Percentiles rank a stretch among this genome's conserved stretches.
Conservation (phyloP, 1,284 basidiomycete species). For the Salmacisia buchloeana region DNA sequence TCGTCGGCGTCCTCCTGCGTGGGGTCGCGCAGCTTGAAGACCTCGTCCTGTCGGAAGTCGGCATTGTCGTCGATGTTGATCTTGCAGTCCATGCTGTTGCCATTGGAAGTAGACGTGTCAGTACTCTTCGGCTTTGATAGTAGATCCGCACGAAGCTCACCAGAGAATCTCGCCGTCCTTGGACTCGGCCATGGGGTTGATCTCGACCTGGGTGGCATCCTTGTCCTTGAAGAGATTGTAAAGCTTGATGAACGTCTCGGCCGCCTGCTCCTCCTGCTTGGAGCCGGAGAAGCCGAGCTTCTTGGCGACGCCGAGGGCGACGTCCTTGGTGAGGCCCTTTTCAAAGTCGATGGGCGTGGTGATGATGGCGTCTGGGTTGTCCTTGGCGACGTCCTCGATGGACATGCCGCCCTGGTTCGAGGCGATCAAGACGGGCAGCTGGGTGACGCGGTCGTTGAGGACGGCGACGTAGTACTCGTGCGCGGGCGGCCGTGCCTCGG, state of each 20-base stretch:
- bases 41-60: conserved; percentile 88
- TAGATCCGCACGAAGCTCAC: conserved; percentile 53
- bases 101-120: conserved; percentile 13
- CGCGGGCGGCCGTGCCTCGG: conserved; percentile 83
- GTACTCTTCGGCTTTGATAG: neutral
- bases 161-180: conserved; percentile 88
- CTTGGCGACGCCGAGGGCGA: conserved; percentile 74
- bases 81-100: conserved; percentile 93
- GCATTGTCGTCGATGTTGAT: conserved; percentile 99
- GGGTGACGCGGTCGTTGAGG: conserved; percentile 85
- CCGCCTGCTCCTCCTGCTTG: conserved; percentile 71
- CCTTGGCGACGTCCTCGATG: conserved; percentile 99
- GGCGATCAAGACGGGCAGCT: conserved; percentile 86
- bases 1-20: conserved; percentile 95
- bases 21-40: conserved; percentile 84
- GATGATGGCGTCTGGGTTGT: conserved; percentile 90
- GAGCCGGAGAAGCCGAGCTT: conserved; percentile 83
- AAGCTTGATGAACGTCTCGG: conserved; percentile 87
- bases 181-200: conserved; percentile 97
- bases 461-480: conserved; percentile 99
- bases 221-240: conserved; percentile 98
- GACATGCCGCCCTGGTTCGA: conserved; percentile 73
- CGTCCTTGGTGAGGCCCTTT: conserved; percentile 69
- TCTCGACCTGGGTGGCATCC: conserved; percentile 99
- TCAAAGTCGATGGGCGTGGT: conserved; percentile 87